Evolutionary conservation across 208 protist genomes (phyloP).

Genomic region (Crithidia acanthocephali): DNA sequence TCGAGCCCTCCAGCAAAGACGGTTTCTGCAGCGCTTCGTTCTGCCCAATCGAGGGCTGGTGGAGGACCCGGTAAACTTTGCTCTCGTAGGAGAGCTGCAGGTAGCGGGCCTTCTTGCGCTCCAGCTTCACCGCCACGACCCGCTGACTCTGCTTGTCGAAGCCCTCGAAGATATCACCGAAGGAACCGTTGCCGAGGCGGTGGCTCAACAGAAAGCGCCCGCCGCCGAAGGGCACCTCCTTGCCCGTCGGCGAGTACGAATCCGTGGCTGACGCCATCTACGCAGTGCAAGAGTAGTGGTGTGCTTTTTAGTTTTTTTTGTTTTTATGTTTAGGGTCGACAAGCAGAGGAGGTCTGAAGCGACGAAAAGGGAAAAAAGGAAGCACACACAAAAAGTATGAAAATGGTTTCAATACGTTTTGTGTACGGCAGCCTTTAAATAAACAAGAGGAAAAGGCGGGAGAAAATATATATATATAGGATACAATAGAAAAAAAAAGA

Average conservation of each 20-base stretch:
- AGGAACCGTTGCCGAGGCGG: conserved; percentile 96
- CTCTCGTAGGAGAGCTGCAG: conserved; percentile 98
- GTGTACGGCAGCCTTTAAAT: too few relatives aligned
- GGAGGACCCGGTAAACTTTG: conserved; percentile 87
- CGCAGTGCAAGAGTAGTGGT: too few relatives aligned
- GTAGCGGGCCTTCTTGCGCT: conserved; percentile 85
- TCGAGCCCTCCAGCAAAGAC: conserved; percentile 20
- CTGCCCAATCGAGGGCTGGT: conserved; percentile 52
- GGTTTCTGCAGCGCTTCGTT: conserved; percentile 39
- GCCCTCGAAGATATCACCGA: conserved; percentile 98
- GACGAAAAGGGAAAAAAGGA: not conserved
- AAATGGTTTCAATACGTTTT: too few relatives aligned
- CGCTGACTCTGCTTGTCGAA: conserved; percentile 53
- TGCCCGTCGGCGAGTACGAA: conserved; percentile 31
- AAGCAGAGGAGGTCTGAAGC: not conserved
- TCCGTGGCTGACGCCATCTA: conserved; percentile 5
- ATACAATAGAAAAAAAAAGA: too few relatives aligned
- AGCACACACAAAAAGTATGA: not conserved
- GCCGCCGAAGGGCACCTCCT: conserved; percentile 55
- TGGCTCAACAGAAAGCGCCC: conserved; percentile 66
- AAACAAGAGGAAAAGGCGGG: too few relatives aligned
- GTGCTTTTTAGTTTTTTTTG: not conserved
- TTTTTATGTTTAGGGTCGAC: not conserved
- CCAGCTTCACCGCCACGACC: conserved; percentile 87
- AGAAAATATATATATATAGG: too few relatives aligned